Base-by-base conservation (phyloP, 1,284 basidiomycete genomes). In the Sanghuangporus baumii region DNA sequence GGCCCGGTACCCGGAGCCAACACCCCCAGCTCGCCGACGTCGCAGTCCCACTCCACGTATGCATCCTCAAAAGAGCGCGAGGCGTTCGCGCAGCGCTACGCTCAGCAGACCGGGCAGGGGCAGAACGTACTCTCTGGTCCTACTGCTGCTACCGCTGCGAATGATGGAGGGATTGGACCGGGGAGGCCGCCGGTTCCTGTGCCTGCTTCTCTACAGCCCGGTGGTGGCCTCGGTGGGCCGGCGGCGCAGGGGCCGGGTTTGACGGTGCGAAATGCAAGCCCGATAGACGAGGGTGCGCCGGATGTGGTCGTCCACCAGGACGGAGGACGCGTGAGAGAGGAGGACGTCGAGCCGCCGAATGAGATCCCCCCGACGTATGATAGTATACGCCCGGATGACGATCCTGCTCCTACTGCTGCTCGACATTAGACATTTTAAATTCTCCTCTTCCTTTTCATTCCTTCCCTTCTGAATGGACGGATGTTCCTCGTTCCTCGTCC, bases 311-410 rank as follows among this genome's bases (percentile, higher is more conserved):
- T 67, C 3, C 66, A 67, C 38, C 66, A 65, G 55, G 66, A 67
- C 36, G 66, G 61, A 3, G 66, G 66, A 16, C 54, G 66, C 2
- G 37, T 65, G 23, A 46, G 56, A 9, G 62, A 64, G 14, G 59
- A 60, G 23, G 58, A 63, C 14, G 58, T 26, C n/a, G 62, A 60
- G 43, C n/a, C 47, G 26, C 48, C 62, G 57, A 56, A 57, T 37
- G 66, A 67, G 58, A 67, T 67, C 31, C 66, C 66, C 47, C 66
- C 66, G 11, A 63, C 61, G 31, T 67, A 67, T 40, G 66, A 67
- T 14, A 57, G 55, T 20, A 64, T 64, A 8, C 59, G 59, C 12
- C 2, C 38, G 23, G 63, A 61, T 11, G 60, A 52, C 14, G 58
- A 52, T 8, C 38, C 36, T 12, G 43, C 20, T 16, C 8, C 16